Evolutionary conservation across 345 rosid species (phyloP).

Genomic region (Pistacia vera): DNA sequence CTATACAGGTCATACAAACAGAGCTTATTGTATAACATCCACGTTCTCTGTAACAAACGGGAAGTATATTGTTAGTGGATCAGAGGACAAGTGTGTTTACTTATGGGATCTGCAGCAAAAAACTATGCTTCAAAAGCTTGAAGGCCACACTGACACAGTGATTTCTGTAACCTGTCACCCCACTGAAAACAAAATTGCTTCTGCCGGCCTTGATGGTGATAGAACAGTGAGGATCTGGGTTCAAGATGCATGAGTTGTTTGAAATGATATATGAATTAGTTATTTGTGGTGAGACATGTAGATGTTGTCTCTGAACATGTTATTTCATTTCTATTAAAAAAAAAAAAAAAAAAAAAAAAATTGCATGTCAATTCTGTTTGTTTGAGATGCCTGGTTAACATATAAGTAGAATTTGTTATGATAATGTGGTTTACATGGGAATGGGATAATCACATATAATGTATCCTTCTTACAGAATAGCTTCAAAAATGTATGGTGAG

Average conservation of each 20-base stretch:
- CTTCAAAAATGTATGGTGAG: too few species aligned
- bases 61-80: conserved; percentile 92
- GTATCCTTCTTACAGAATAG: too few species aligned
- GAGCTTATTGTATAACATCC: conserved; percentile 70
- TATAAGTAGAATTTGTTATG: neutral
- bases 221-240: conserved; percentile 79
- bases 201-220: conserved; percentile 79
- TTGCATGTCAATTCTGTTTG: neutral
- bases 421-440: too few species aligned
- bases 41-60: conserved; percentile 97
- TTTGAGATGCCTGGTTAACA: neutral
- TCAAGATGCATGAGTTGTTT: conserved; percentile 48
- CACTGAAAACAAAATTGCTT: conserved; percentile 70
- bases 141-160: conserved; percentile 83
- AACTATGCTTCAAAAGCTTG: conserved; percentile 79
- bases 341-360: neutral
- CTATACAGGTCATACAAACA: conserved; percentile 85
- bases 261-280: neutral
- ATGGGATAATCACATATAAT: too few species aligned
- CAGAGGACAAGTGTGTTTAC: conserved; percentile 88
- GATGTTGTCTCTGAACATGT: neutral
- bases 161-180: conserved; percentile 93
- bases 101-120: conserved; percentile 94
- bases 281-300: neutral
- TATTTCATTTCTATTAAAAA: neutral